Conservation (phyloP, 495 filamentous ascomycete genomes). For the Aspergillus steynii region DNA sequence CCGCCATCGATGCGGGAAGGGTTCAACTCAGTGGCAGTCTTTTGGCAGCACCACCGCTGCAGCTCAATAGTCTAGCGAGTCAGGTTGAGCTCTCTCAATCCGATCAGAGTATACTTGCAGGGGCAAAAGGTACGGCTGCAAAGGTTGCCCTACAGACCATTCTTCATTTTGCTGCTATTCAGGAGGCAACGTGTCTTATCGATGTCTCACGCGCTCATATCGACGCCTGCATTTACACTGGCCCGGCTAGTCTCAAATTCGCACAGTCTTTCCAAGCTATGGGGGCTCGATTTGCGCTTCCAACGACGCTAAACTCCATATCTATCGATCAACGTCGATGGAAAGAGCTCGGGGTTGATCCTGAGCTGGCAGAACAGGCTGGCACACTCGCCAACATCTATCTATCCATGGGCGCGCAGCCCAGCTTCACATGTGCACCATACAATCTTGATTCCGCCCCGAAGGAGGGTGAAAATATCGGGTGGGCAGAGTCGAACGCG, state of each 20-base stretch:
- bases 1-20: not conserved
- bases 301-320: slow-evolving; percentile 34
- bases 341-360: slow-evolving; percentile 24
- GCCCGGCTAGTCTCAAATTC: slow-evolving; percentile 27
- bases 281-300: slow-evolving; percentile 25
- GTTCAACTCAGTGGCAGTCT: slow-evolving; percentile 1
- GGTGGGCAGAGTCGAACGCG: slow-evolving; percentile 36
- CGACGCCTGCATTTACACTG: slow-evolving; percentile 37
- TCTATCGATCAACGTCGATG: slow-evolving; percentile 33
- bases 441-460: slow-evolving; percentile 30
- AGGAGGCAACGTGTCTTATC: slow-evolving; percentile 22
- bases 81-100: slow-evolving; percentile 4
- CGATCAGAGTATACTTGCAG: slow-evolving; percentile 25
- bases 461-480: slow-evolving; percentile 23
- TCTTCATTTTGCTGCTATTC: slow-evolving; percentile 21
- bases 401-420: slow-evolving; percentile 28
- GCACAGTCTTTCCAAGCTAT: slow-evolving; percentile 21
- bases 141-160: slow-evolving; percentile 28
- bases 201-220: slow-evolving; percentile 31
- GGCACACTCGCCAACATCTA: slow-evolving; percentile 26
- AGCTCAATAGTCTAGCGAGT: not conserved
- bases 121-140: slow-evolving; percentile 22
- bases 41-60: not conserved
- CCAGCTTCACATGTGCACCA: slow-evolving; percentile 36
- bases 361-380: slow-evolving; percentile 15